Base-by-base conservation (phyloP, 768 basidiomycete species). In the Fomitopsis serialis region DNA sequence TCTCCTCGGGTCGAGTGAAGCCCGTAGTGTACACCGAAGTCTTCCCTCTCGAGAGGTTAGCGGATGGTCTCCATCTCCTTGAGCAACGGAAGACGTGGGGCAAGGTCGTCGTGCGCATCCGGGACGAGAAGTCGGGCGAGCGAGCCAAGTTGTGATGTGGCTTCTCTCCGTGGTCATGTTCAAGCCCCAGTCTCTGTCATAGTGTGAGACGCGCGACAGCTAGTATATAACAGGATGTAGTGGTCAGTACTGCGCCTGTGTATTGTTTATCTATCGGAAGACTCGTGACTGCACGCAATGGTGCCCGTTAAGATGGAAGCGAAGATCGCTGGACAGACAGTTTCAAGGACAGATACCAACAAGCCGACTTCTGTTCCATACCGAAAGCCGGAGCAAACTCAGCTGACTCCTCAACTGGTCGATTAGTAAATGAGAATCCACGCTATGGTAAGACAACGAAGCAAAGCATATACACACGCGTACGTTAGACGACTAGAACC, bases 61-160 rank as follows among this genome's bases (percentile, higher is more conserved):
- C 77, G 2, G 80, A 85, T 1, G 96, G 87, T 1, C 70, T 98
- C 47, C 65, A 63, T 13, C 92, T 89, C 23, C 70, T 98, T 19
- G 93, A 94, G 63, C 74, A 74, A 44, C 74, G 96, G 57, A 80
- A 90, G 70, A 95, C 93, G 4, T 98, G 93, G 91, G 96, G 96
- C 0, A 98, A 98, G 65, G 89, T 77, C 0, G 74, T 95, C 23
- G 79, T 91, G 8, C 76, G 73, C 47, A 67, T 98, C 45, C 77
- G 74, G 49, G 77, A 82, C 11, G 63, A 66, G n/a, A 46, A 62
- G 2, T 50, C 47, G 23, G 59, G 36, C 0, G 61, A 61, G 50
- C 72, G 58, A 49, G 70, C 80, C 3, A 85, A 75, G 62, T 66
- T 84, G 40, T 70, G 57, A 24, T 45, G 4, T n/a, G n/a, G n/a